A percentile compares a stretch with the other conserved stretches of the same genome.
Conservation (phyloP, 495 filamentous ascomycete species). For the Lepidopterella palustris region DNA sequence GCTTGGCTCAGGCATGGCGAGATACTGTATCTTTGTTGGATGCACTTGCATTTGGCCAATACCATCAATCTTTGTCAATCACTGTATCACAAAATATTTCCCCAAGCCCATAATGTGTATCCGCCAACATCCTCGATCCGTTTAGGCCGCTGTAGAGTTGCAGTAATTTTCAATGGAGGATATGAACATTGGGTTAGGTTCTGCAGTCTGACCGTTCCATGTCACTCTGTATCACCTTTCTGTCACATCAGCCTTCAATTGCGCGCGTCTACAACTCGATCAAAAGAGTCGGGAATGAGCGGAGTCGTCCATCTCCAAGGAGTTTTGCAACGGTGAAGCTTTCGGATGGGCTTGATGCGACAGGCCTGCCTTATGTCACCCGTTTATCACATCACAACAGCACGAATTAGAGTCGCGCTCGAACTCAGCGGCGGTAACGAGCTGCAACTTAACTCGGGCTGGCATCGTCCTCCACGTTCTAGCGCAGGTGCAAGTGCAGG, state of each 20-base stretch:
- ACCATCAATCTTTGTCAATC: too few species aligned
- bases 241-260: not conserved
- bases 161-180: not conserved
- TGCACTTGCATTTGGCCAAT: too few species aligned
- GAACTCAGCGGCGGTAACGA: not conserved
- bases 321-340: not conserved
- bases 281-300: slow-evolving; percentile 31
- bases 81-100: too few species aligned
- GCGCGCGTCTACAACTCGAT: not conserved
- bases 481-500: not conserved
- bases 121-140: too few species aligned
- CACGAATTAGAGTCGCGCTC: slow-evolving; percentile 1
- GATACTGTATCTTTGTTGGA: too few species aligned
- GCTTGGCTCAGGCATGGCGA: too few species aligned
- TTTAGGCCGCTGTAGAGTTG: not conserved
- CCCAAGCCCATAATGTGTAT: too few species aligned
- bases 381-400: slow-evolving; percentile 5
- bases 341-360: not conserved
- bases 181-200: not conserved
- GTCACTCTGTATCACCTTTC: slow-evolving; percentile 3
- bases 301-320: not conserved
- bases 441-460: not conserved
- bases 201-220: not conserved
- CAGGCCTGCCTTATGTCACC: not conserved
- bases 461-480: not conserved